Evolutionary conservation across 2,329 filamentous ascomycete genomes (phyloP).

Genomic region (Domatiomyces globalis): DNA sequence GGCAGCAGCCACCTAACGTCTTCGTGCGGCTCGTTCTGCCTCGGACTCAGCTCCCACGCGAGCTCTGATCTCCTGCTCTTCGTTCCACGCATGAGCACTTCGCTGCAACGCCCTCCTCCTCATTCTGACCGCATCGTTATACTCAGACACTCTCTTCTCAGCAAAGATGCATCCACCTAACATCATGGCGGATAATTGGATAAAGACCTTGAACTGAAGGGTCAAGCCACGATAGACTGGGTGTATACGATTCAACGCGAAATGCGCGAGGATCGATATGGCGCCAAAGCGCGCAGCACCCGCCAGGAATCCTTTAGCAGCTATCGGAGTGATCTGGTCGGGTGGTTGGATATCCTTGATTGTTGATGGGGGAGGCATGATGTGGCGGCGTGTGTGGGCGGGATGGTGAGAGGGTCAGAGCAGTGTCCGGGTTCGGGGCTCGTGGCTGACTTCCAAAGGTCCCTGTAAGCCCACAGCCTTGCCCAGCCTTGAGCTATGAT

Average conservation of each 20-base stretch:
- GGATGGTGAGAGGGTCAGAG: not conserved
- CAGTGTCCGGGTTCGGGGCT: too few relatives aligned
- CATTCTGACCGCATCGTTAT: constrained; percentile 29
- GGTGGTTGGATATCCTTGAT: constrained; percentile 29
- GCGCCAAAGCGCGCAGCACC: constrained; percentile 32
- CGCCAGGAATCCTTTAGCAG: constrained; percentile 29
- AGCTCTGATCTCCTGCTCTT: constrained; percentile 22
- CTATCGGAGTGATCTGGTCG: constrained; percentile 28
- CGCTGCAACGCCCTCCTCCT: constrained; percentile 25
- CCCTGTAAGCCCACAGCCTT: not conserved
- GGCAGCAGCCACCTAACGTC: not conserved
- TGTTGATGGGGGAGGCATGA: constrained; percentile 30
- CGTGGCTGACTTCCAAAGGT: too few relatives aligned
- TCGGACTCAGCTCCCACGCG: constrained; percentile 22
- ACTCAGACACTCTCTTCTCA: constrained; percentile 32
- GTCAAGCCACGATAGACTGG: constrained; percentile 35
- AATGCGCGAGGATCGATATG: constrained; percentile 32
- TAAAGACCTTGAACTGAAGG: constrained; percentile 36
- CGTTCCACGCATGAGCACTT: constrained; percentile 15
- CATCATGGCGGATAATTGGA: constrained; percentile 35
- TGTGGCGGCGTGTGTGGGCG: constrained; percentile 1
- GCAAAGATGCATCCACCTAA: constrained; percentile 37
- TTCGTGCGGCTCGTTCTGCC: not conserved
- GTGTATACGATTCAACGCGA: constrained; percentile 28
- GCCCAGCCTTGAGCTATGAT: not conserved